Base-by-base conservation (phyloP, 345 rosid species). In the Brassica carinata region DNA sequence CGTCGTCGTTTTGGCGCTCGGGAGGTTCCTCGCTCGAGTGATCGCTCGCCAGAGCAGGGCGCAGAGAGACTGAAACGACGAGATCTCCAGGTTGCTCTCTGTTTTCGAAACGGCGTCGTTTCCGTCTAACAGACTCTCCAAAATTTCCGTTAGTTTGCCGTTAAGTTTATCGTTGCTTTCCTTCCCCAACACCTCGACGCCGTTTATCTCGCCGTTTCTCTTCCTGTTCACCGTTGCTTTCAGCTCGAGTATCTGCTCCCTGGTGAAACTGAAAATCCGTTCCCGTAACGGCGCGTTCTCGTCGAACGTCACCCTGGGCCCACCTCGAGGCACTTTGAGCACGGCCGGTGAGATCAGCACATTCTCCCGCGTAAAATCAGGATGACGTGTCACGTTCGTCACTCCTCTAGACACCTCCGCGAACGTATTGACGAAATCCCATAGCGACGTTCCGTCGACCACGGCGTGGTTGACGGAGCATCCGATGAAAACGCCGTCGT, bases 351-450 rank as follows among this genome's bases (percentile, higher is more conserved):
- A 91, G 48, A 93, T 81, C 81, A 95, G 62, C 29, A 87, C 83
- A 10, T 91, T 87, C 30, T 88, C 82, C 70, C 99, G 87, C 53
- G 86, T 57, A 64, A 96, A 96, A 79, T 88, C 90, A 7, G 98
- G 96, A 6, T 73, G 78, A 27, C 85, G 80, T 0, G 90, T 34
- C 36, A 85, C 77, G 71, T 48, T 81, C 83, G 53, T 38, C n/a
- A 31, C 74, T 0, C 89, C 97, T 72, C 90, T 88, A 4, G 93
- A 76, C 31, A 91, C 27, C 67, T 93, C 97, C 0, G 99, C 93
- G 62, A 90, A 96, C 0, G 90, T 89, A 63, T 96, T 96, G 27
- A 96, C 90, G 87, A 96, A 96, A 64, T 91, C 91, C 99, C 99
- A 96, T 31, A 96, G 82, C 6, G 99, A 96, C 1, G 99, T 96